A percentile compares a stretch with the other conserved stretches of the same genome.
These are phyloP conservation scores for Apiotrichum akiyoshidainum DNA, from an alignment of 1,284 basidiomycete genomes.

Conservation along the genomic window DNA sequence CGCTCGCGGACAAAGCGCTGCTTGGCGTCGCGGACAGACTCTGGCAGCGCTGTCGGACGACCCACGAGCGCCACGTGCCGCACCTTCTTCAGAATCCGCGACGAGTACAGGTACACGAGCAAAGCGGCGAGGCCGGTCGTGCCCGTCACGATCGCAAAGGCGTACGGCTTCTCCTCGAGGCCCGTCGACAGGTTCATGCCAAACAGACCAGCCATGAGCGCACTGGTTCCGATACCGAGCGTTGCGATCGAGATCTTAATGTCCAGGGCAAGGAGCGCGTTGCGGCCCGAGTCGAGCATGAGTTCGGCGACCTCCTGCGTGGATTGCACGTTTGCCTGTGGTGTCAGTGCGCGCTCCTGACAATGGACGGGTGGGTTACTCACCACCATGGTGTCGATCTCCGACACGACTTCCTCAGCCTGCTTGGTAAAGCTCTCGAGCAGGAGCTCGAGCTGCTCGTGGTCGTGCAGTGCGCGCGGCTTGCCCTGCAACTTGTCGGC, in stretches of 20 bases:
- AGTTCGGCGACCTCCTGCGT: slow-evolving; percentile 98
- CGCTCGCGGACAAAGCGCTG: slow-evolving; percentile 20
- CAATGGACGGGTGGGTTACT: not conserved
- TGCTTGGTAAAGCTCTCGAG: slow-evolving; percentile 93
- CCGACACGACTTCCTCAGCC: slow-evolving; percentile 90
- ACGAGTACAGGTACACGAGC: slow-evolving; percentile 42
- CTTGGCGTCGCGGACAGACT: slow-evolving; percentile 19
- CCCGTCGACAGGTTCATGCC: slow-evolving; percentile 79
- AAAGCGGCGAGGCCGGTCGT: slow-evolving; percentile 38
- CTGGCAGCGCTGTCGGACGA: slow-evolving; percentile 11
- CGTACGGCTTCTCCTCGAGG: slow-evolving; percentile 47
- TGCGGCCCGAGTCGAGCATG: slow-evolving; percentile 93
- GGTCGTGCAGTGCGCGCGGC: slow-evolving; percentile 65
- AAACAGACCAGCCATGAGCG: slow-evolving; percentile 85
- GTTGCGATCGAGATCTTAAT: slow-evolving; percentile 92
- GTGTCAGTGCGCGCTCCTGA: slow-evolving; percentile 43
- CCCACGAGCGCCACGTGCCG: slow-evolving; percentile 40
- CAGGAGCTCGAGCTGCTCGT: slow-evolving; percentile 88
- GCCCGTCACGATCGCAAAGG: slow-evolving; percentile 47
- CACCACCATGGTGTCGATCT: slow-evolving; percentile 82
- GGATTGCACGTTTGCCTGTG: slow-evolving; percentile 77
- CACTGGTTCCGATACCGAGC: slow-evolving; percentile 86
- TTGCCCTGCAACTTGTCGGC: slow-evolving; percentile 68
- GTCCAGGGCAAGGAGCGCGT: slow-evolving; percentile 85
- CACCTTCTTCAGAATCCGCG: slow-evolving; percentile 40